Evolutionary conservation across 2,329 filamentous ascomycete species (phyloP).

Genomic region (Talaromyces sp.): DNA sequence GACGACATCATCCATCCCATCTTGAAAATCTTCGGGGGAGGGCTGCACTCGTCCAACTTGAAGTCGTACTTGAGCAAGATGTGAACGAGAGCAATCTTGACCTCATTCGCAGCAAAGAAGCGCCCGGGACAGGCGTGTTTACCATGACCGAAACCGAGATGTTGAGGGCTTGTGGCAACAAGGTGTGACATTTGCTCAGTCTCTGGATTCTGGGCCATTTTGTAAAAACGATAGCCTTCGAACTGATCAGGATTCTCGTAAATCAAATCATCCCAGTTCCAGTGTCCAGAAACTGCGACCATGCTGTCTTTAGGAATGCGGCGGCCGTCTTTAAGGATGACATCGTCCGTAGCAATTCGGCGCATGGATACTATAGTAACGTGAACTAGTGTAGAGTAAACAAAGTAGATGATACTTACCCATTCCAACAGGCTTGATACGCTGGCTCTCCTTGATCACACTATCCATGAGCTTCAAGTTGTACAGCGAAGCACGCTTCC

Average conservation of each 20-base stretch:
- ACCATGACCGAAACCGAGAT: slow-evolving; percentile 58
- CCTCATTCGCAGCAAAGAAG: slow-evolving; percentile 29
- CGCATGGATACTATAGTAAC: slow-evolving; percentile 19
- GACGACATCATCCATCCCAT: slow-evolving; percentile 2
- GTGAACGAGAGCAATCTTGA: slow-evolving; percentile 29
- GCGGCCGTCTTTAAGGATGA: slow-evolving; percentile 40
- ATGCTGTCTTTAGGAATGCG: slow-evolving; percentile 45
- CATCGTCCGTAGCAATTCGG: slow-evolving; percentile 15
- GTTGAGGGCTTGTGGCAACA: slow-evolving; percentile 52
- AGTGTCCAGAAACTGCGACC: slow-evolving; percentile 25
- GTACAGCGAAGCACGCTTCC: slow-evolving; percentile 4
- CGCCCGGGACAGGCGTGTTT: slow-evolving; percentile 44
- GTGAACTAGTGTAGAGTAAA: not conserved
- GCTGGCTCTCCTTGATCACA: slow-evolving; percentile 25
- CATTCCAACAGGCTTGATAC: slow-evolving; percentile 21
- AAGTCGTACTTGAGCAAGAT: slow-evolving; percentile 32
- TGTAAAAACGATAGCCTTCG: slow-evolving; percentile 51
- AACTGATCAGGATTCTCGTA: slow-evolving; percentile 45
- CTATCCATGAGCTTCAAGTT: slow-evolving; percentile 25
- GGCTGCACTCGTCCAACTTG: slow-evolving; percentile 1
- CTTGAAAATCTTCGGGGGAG: slow-evolving; percentile 1
- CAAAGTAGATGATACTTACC: slow-evolving; percentile 17
- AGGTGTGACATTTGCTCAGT: slow-evolving; percentile 46
- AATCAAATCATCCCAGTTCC: slow-evolving; percentile 35
- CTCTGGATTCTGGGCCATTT: slow-evolving; percentile 34